phyloP scores from a whole-genome alignment of 2,329 filamentous ascomycete genomes.

The Mollisia scopiformis region DNA sequence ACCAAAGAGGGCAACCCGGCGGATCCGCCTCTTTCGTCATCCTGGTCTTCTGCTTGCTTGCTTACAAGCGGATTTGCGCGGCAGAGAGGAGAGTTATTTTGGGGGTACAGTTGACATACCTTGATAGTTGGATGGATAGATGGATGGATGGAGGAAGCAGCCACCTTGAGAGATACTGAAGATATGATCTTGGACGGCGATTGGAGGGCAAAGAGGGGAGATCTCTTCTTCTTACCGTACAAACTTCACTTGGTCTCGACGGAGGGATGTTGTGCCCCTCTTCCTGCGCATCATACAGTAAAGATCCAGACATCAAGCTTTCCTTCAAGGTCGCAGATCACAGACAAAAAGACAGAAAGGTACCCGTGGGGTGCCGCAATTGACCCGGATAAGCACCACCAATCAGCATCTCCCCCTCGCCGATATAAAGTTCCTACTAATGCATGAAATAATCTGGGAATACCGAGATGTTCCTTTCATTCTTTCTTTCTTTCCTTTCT shows the following conservation, averaged over 20 bases:
- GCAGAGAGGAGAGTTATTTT: not conserved
- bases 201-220: not conserved
- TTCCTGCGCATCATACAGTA: too few species aligned
- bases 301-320: too few species aligned
- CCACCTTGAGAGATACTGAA: not conserved
- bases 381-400: not conserved
- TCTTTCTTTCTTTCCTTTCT: not conserved
- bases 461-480: not conserved
- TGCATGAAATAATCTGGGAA: not conserved
- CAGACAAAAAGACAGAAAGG: not conserved
- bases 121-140: too few species aligned
- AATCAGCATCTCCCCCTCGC: not conserved
- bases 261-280: too few species aligned
- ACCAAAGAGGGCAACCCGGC: slow-evolving; percentile 1
- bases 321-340: too few species aligned
- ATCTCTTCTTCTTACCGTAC: too few species aligned
- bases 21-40: not conserved
- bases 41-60: not conserved
- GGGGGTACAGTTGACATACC: too few species aligned
- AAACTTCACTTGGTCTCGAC: too few species aligned
- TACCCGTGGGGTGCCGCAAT: not conserved
- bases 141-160: too few species aligned
- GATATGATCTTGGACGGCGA: too few species aligned
- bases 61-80: not conserved
- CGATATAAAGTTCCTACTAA: not conserved